Conservation (phyloP, 2,329 filamentous ascomycete species). For the Ceratocystis cacaofunesta region DNA sequence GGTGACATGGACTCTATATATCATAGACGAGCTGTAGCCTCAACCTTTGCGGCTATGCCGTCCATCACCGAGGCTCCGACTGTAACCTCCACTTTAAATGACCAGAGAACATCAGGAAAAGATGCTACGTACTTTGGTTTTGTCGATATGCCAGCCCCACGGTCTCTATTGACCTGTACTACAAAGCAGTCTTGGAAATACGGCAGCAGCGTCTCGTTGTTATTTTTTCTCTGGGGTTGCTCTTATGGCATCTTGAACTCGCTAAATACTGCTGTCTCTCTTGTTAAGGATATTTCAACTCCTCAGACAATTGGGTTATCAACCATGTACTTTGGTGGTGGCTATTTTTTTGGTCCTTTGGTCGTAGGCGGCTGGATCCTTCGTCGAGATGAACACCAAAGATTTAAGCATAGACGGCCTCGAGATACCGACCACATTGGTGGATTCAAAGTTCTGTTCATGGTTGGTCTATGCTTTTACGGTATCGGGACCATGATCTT, state of each 20-base stretch:
- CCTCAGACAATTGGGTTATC: slow-evolving; percentile 53
- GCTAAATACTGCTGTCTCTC: slow-evolving; percentile 56
- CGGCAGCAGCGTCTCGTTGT: slow-evolving; percentile 57
- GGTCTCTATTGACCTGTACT: slow-evolving; percentile 54
- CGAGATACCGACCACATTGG: slow-evolving; percentile 32
- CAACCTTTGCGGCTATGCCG: slow-evolving; percentile 3
- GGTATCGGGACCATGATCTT: slow-evolving; percentile 68
- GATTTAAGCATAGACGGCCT: slow-evolving; percentile 27
- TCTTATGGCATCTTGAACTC: slow-evolving; percentile 77
- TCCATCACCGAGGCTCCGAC: slow-evolving; percentile 23
- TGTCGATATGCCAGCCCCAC: slow-evolving; percentile 51
- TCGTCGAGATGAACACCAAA: slow-evolving; percentile 47
- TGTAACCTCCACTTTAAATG: slow-evolving; percentile 19
- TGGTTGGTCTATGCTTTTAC: slow-evolving; percentile 60
- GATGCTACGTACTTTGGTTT: slow-evolving; percentile 53
- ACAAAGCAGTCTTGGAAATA: slow-evolving; percentile 54
- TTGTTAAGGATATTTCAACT: slow-evolving; percentile 43
- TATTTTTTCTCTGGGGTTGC: slow-evolving; percentile 84
- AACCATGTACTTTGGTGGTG: slow-evolving; percentile 54
- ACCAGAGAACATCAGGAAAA: slow-evolving; percentile 27
- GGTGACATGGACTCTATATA: slow-evolving; percentile 7
- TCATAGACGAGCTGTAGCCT: slow-evolving; percentile 16
- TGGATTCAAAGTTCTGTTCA: slow-evolving; percentile 70
- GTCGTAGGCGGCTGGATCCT: slow-evolving; percentile 57
- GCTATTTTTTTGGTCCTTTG: slow-evolving; percentile 55